phyloP scores from a whole-genome alignment of 257 asterid genomes.

The Euphrasia confusa region DNA sequence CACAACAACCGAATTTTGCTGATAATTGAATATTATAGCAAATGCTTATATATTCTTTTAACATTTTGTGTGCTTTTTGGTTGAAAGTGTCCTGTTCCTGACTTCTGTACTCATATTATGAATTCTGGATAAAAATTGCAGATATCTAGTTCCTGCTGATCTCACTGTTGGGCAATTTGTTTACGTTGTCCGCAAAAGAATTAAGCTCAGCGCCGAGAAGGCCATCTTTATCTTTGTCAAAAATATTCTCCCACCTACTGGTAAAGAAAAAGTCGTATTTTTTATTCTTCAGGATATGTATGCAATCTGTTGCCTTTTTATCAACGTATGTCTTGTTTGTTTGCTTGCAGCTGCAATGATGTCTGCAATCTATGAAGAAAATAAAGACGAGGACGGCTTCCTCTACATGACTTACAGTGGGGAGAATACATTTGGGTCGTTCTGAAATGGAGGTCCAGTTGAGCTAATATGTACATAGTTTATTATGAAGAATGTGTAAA shows the following conservation, averaged over 20 bases:
- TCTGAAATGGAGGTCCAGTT: conserved; percentile 36
- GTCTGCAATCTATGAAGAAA: conserved; percentile 70
- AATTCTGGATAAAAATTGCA: conserved; percentile 31
- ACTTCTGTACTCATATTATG: neutral
- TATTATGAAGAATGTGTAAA: conserved; percentile 39
- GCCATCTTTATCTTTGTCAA: conserved; percentile 96
- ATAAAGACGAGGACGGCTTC: conserved; percentile 77
- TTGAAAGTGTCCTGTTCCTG: neutral
- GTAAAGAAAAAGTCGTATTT: conserved; percentile 32
- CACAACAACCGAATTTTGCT: neutral
- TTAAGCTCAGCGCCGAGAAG: conserved; percentile 96
- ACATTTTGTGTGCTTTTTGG: no score
- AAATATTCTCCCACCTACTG: conserved; percentile 95
- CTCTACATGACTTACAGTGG: conserved; percentile 82
- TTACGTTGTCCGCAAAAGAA: conserved; percentile 96
- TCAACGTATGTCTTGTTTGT: neutral
- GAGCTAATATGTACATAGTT: conserved; percentile 37
- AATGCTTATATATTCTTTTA: neutral
- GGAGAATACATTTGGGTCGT: conserved; percentile 63
- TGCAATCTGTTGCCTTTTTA: neutral
- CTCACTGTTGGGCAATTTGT: conserved; percentile 96
- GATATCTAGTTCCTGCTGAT: conserved; percentile 98
- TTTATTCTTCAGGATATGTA: neutral
- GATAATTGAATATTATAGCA: neutral
- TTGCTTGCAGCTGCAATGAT: conserved; percentile 61